Conservation (phyloP, 306 rosid genomes). For the Canavalia ensiformis region DNA sequence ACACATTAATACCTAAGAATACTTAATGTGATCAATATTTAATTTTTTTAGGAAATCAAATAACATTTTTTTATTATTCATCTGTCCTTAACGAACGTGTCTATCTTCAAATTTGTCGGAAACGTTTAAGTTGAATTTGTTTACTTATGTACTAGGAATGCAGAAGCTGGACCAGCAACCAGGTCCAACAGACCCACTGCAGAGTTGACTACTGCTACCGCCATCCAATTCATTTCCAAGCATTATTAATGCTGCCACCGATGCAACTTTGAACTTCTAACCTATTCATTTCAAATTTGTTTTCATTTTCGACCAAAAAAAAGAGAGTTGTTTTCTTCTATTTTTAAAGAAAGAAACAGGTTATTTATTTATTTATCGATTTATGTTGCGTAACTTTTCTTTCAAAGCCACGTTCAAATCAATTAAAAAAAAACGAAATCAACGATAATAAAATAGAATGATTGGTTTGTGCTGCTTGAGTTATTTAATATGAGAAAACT, state of each 20-base stretch:
- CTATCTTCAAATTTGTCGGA: not conserved
- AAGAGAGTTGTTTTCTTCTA: no score
- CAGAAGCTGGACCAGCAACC: conserved; percentile 7
- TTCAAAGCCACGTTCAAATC: not conserved
- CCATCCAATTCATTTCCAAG: not conserved
- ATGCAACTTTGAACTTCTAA: not conserved
- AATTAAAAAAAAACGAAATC: not conserved
- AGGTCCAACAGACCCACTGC: not conserved
- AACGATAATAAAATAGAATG: no score
- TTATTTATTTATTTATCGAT: no score
- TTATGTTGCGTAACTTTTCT: no score
- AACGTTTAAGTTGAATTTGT: not conserved
- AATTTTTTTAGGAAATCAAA: no score
- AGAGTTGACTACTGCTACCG: not conserved
- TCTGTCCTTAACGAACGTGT: not conserved
- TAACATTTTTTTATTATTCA: not conserved
- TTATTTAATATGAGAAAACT: no score
- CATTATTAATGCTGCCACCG: conserved; percentile 11
- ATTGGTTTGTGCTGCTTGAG: no score
- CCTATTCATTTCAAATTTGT: not conserved
- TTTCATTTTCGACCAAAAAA: no score
- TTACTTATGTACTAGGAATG: not conserved
- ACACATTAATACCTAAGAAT: no score
- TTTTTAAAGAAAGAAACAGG: no score
- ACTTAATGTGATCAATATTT: no score